Conservation (phyloP, 2,329 filamentous ascomycete species). For the Scedosporium dehoogii region DNA sequence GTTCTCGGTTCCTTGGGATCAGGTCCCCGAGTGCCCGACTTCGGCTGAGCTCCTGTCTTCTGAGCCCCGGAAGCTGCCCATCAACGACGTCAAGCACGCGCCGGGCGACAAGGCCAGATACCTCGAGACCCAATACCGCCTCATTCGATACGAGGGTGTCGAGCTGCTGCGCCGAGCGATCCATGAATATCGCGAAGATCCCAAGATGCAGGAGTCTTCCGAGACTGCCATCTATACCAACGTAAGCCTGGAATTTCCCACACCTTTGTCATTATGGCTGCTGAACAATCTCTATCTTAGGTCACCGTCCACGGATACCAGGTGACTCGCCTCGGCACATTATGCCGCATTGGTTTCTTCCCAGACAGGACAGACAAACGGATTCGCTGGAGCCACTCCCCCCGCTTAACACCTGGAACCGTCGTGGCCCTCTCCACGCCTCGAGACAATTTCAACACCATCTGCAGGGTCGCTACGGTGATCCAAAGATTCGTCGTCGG, state of each 20-base stretch:
- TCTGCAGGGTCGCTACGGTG: conserved; percentile 62
- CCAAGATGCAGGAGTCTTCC: conserved; percentile 45
- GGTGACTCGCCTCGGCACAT: conserved; percentile 51
- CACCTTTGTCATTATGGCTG: background rate
- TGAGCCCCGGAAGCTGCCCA: conserved; percentile 23
- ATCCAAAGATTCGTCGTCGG: conserved; percentile 55
- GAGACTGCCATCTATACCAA: conserved; percentile 59
- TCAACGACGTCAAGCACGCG: conserved; percentile 44
- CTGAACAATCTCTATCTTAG: conserved; percentile 24
- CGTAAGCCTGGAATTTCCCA: conserved; percentile 29
- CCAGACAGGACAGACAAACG: conserved; percentile 52
- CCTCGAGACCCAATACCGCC: conserved; percentile 61
- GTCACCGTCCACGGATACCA: conserved; percentile 58
- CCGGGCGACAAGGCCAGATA: conserved; percentile 58
- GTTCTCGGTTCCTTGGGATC: background rate
- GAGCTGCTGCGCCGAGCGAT: conserved; percentile 61
- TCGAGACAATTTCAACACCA: conserved; percentile 50
- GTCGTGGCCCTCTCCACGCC: conserved; percentile 42
- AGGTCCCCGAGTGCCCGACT: conserved; percentile 43
- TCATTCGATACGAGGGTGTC: conserved; percentile 66
- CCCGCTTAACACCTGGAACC: conserved; percentile 40
- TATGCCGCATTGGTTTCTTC: conserved; percentile 62
- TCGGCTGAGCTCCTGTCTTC: conserved; percentile 38
- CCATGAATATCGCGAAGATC: conserved; percentile 38
- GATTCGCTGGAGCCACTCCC: conserved; percentile 53